A percentile compares a stretch with the other conserved stretches of the same genome.
These are phyloP conservation scores for Tolypocladium pustulatum DNA, from an alignment of 2,329 filamentous ascomycete species.

Conservation along the genomic window DNA sequence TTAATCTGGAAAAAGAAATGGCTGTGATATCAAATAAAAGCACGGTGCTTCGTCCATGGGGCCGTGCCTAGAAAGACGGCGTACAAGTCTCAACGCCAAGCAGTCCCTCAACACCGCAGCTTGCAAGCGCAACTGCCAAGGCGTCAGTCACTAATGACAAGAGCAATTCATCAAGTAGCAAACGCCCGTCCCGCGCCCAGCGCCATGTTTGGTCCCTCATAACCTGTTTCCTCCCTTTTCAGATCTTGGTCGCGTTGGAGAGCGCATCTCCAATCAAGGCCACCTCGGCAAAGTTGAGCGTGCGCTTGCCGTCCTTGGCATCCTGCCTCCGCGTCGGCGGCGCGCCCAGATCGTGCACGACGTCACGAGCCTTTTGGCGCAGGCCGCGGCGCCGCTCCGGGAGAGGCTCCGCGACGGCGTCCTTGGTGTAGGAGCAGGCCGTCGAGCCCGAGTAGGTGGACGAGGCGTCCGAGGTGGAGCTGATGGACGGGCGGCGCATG, in stretches of 20 bases:
- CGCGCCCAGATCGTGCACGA: slow-evolving; percentile 20
- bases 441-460: slow-evolving; percentile 19
- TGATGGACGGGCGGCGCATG: slow-evolving; percentile 14
- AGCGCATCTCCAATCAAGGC: slow-evolving; percentile 14
- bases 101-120: not conserved
- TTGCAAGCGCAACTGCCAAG: not conserved
- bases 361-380: slow-evolving; percentile 21
- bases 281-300: slow-evolving; percentile 16
- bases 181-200: not conserved
- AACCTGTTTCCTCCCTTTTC: not conserved
- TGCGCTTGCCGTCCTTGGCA: slow-evolving; percentile 18
- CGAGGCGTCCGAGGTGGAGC: slow-evolving; percentile 19
- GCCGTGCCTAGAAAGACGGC: not conserved
- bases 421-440: slow-evolving; percentile 18
- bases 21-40: not conserved
- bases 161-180: not conserved
- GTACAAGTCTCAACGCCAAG: not conserved
- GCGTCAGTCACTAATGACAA: not conserved
- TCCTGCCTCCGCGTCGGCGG: slow-evolving; percentile 21
- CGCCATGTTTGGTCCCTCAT: not conserved
- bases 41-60: not conserved
- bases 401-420: slow-evolving; percentile 3
- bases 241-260: slow-evolving; percentile 4
- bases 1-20: not conserved
- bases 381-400: slow-evolving; percentile 12